phyloP scores from a whole-genome alignment of 2,329 filamentous ascomycete genomes.

The Diaporthe ilicicola region DNA sequence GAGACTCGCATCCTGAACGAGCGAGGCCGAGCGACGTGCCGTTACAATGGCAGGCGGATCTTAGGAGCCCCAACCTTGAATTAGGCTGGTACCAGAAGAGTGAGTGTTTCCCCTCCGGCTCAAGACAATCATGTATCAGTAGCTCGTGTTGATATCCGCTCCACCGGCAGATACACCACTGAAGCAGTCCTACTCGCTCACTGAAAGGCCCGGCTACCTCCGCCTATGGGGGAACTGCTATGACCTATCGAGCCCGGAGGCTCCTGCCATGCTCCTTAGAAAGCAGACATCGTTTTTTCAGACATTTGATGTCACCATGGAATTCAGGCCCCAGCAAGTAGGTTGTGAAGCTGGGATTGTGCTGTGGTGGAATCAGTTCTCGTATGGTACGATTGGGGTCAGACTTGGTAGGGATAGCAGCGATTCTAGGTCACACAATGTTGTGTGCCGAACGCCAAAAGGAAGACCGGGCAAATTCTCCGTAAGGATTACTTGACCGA shows the following conservation, averaged over 20 bases:
- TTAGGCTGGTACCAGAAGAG: conserved; percentile 51
- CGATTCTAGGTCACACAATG: conserved; percentile 27
- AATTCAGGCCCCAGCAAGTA: conserved; percentile 52
- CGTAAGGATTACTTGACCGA: conserved; percentile 26
- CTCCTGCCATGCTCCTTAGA: conserved; percentile 60
- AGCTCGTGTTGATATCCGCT: neutral
- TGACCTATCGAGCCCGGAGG: conserved; percentile 56
- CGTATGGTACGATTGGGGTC: conserved; percentile 44
- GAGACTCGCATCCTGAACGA: conserved; percentile 34
- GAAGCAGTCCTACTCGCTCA: conserved; percentile 55
- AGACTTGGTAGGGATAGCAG: conserved; percentile 35
- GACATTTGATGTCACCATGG: conserved; percentile 52
- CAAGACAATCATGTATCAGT: neutral
- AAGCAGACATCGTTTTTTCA: conserved; percentile 59
- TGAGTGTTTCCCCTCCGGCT: conserved; percentile 25
- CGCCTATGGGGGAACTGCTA: conserved; percentile 62
- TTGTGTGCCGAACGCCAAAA: conserved; percentile 36
- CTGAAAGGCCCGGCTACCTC: conserved; percentile 51
- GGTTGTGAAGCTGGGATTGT: conserved; percentile 61
- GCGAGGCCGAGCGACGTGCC: conserved; percentile 42
- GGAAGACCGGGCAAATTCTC: conserved; percentile 36
- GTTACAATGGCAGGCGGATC: conserved; percentile 44
- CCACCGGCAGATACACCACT: conserved; percentile 53
- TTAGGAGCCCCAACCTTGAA: conserved; percentile 42
- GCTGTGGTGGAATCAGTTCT: conserved; percentile 62